phyloP scores from a whole-genome alignment of 2,329 filamentous ascomycete genomes.

The Penicillium decumbens region DNA sequence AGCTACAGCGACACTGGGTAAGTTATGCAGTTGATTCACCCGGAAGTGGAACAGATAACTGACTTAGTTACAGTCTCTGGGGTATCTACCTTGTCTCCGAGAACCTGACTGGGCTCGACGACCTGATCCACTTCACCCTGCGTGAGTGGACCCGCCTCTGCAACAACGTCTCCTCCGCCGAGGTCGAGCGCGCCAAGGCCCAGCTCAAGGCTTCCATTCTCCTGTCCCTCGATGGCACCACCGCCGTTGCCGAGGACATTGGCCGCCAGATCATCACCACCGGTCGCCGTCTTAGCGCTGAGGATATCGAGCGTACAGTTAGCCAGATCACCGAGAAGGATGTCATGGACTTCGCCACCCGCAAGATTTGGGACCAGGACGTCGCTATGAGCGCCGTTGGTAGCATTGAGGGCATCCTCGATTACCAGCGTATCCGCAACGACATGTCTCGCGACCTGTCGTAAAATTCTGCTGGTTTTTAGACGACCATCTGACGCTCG shows the following conservation, averaged over 20 bases:
- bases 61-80: conserved; percentile 68
- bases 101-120: conserved; percentile 79
- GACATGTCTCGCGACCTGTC: conserved; percentile 76
- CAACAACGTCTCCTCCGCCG: conserved; percentile 77
- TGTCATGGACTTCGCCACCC: conserved; percentile 92
- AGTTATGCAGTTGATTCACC: conserved; percentile 32
- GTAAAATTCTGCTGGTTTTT: conserved; percentile 14
- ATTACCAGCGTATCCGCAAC: conserved; percentile 55
- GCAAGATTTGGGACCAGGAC: conserved; percentile 96
- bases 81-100: conserved; percentile 98
- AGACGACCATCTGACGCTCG: conserved; percentile 13
- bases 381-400: conserved; percentile 90
- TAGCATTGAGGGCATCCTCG: conserved; percentile 74
- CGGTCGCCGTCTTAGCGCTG: conserved; percentile 81
- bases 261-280: conserved; percentile 98
- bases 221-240: conserved; percentile 94
- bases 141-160: conserved; percentile 97
- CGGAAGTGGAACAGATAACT: conserved; percentile 12
- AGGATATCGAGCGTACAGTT: conserved; percentile 91
- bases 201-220: conserved; percentile 98
- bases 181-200: conserved; percentile 97
- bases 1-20: conserved; percentile 99
- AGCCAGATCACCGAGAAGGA: conserved; percentile 89
- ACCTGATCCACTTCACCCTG: conserved; percentile 96
- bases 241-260: conserved; percentile 95